Base-by-base conservation (phyloP, 2,329 filamentous ascomycete species). In the Periconia digitata region DNA sequence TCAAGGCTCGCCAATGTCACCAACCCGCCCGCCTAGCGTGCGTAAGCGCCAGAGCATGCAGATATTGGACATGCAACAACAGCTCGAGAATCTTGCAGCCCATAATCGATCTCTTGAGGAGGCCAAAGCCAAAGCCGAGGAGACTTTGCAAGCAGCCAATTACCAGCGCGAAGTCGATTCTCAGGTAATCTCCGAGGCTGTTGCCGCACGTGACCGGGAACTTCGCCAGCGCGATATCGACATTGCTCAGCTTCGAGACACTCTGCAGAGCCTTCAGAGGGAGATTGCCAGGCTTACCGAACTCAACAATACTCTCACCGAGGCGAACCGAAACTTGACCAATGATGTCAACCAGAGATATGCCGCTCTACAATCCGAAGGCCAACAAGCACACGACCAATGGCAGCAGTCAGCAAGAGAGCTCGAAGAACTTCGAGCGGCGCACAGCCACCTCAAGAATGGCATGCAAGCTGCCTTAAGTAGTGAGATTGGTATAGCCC, bases 41-140 rank as follows among this genome's bases (percentile, higher is more conserved):
- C 92, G 92, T 63, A 92, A 92, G 69, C 89, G 92, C 68, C 94
- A 96, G 74, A 97, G 92, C 80, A 92, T 97, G 86, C 92, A 97
- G 75, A 85, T 97, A 52, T 75, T 82, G 67, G 92, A 99, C 64
- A 85, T 99, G 67, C 91, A 97, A 77, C 80, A 83, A 51, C 85
- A 83, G 64, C 82, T 99, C 62, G 90, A 96, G 60, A 87, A 92
- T 71, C 79, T 99, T 56, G 78, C 87, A 35, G 85, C 86, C 18
- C 92, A 99, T 70, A 97, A 97, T 67, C 85, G 86, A 47, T 76
- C 84, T 53, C 84, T 99, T 22, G 80, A 84, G 59, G 86, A 92
- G 41, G 86, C 89, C 39, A 86, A 86, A 60, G 72, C 80, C 44
- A 82, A 83, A 41, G 83, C 88, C 46, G 89, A 95, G 72, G 79